Conservation (phyloP, 1,284 basidiomycete species). For the Dichomitus squalens region DNA sequence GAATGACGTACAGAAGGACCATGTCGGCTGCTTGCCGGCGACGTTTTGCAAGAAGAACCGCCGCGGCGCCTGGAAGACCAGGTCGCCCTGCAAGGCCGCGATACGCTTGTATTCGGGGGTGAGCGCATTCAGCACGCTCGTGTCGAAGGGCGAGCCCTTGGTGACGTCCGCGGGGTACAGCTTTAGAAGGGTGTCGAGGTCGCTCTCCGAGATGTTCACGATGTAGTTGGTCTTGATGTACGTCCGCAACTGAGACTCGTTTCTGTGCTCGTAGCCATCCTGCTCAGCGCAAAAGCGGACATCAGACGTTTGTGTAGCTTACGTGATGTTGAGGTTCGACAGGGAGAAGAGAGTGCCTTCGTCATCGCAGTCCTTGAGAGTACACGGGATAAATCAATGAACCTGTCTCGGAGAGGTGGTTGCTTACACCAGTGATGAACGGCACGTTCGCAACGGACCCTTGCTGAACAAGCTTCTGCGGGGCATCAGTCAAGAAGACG, state of each 20-base stretch:
- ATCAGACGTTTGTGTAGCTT: slow-evolving; percentile 5
- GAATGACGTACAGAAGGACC: slow-evolving; percentile 32
- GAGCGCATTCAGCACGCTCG: slow-evolving; percentile 45
- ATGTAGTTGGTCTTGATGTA: slow-evolving; percentile 28
- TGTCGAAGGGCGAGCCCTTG: slow-evolving; percentile 56
- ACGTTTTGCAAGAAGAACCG: slow-evolving; percentile 45
- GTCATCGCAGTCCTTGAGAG: slow-evolving; percentile 34
- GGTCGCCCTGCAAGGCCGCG: slow-evolving; percentile 53
- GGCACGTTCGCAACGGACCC: slow-evolving; percentile 36
- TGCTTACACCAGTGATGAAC: slow-evolving; percentile 29
- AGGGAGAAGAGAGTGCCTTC: slow-evolving; percentile 36
- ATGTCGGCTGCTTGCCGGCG: slow-evolving; percentile 29
- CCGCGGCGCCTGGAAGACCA: slow-evolving; percentile 56
- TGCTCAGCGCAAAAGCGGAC: background rate
- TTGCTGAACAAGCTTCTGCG: slow-evolving; percentile 28
- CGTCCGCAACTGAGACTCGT: slow-evolving; percentile 10
- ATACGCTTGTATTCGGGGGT: slow-evolving; percentile 57
- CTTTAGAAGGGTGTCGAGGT: slow-evolving; percentile 24
- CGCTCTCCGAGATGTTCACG: slow-evolving; percentile 5
- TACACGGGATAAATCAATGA: background rate
- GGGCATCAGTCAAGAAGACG: slow-evolving; percentile 33
- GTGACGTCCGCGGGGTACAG: slow-evolving; percentile 33
- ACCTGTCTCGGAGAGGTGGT: too few species aligned
- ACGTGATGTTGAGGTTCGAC: slow-evolving; percentile 33
- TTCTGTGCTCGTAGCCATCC: background rate